Evolutionary conservation across 768 basidiomycete species (phyloP).

Genomic region (Psilocybe tampanensis): DNA sequence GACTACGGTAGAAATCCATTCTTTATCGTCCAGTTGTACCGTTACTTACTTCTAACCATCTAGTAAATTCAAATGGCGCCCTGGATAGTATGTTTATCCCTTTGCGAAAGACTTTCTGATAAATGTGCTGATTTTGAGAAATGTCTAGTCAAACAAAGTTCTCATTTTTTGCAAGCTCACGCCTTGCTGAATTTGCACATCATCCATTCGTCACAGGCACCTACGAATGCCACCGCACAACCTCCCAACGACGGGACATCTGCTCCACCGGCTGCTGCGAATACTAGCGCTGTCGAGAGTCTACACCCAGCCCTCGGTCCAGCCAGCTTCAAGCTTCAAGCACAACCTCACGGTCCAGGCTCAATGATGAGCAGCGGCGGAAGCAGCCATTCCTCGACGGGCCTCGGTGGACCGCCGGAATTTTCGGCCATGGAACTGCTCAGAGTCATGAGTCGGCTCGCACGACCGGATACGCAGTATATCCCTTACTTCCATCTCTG

Average conservation of each 20-base stretch:
- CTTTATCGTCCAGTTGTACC: not conserved
- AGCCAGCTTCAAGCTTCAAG: conserved; percentile 58
- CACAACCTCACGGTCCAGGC: conserved; percentile 25
- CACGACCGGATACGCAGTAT: conserved; percentile 61
- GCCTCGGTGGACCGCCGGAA: conserved; percentile 36
- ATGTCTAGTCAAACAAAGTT: conserved; percentile 68
- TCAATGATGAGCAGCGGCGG: conserved; percentile 40
- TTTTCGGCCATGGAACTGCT: conserved; percentile 82
- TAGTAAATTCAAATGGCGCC: conserved; percentile 76
- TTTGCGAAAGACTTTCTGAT: not conserved
- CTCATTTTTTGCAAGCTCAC: conserved; percentile 86
- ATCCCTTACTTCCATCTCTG: conserved; percentile 83
- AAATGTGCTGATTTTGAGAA: not conserved
- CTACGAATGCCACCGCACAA: conserved; percentile 27
- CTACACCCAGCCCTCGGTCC: conserved; percentile 61
- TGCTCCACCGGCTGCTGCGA: conserved; percentile 26
- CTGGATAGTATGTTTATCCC: conserved; percentile 56
- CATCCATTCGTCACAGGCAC: conserved; percentile 76
- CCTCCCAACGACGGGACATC: conserved; percentile 25
- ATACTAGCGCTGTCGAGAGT: conserved; percentile 46
- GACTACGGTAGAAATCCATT: conserved; percentile 58
- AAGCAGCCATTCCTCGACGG: conserved; percentile 29
- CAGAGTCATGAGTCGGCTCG: conserved; percentile 79
- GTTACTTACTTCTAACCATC: not conserved
- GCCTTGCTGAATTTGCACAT: conserved; percentile 84